Conservation (phyloP, 192 early-diverging fungal species). For the Entophlyctis luteolus region DNA sequence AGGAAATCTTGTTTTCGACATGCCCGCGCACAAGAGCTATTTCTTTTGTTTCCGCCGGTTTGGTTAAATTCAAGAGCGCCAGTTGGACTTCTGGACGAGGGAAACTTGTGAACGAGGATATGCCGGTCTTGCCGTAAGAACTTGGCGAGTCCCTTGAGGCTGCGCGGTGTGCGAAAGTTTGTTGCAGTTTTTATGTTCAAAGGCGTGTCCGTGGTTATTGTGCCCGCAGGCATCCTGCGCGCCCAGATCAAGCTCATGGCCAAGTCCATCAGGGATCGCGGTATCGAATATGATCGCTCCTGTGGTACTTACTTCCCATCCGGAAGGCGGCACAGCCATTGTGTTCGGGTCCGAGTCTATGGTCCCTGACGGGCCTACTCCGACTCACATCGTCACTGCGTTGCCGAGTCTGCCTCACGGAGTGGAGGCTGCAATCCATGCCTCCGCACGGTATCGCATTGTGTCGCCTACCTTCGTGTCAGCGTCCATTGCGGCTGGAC, state of each 20-base stretch:
- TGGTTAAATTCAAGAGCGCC: too few species aligned
- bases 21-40: too few species aligned
- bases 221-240: not conserved
- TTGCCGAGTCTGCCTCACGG: not conserved
- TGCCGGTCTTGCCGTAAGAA: too few species aligned
- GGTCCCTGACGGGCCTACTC: not conserved
- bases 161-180: not conserved
- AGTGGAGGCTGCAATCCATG: not conserved
- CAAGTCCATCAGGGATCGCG: not conserved
- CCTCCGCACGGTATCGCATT: not conserved
- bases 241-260: not conserved
- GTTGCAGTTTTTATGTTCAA: not conserved
- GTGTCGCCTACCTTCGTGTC: not conserved
- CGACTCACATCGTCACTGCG: not conserved
- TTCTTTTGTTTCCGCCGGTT: too few species aligned
- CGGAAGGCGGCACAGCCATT: not conserved
- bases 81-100: too few species aligned
- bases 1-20: too few species aligned
- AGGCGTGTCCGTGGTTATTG: not conserved
- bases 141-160: too few species aligned
- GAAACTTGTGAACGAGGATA: too few species aligned
- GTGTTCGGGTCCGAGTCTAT: not conserved
- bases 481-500: not conserved
- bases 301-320: not conserved
- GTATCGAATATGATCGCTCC: not conserved